Evolutionary conservation across 1,284 basidiomycete genomes (phyloP).

Genomic region (Leccinum fallax): DNA sequence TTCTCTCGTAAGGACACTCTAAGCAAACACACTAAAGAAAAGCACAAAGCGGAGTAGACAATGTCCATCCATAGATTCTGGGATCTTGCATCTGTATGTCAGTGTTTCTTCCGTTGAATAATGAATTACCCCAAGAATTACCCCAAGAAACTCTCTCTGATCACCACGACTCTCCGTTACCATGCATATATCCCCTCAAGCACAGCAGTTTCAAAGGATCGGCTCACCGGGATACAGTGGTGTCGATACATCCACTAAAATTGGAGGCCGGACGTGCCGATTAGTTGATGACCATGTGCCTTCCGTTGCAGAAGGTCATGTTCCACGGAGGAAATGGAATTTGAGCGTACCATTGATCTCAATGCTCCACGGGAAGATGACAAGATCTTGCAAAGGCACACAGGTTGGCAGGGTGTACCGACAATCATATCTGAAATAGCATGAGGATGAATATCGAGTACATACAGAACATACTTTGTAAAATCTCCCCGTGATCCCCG

Average conservation of each 20-base stretch:
- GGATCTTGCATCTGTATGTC: no score
- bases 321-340: neutral
- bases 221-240: no score
- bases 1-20: neutral
- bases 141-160: no score
- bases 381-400: conserved; percentile 7
- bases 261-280: neutral
- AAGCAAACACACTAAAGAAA: no score
- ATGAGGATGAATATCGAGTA: neutral
- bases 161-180: no score
- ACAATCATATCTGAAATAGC: neutral
- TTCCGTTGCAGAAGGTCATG: neutral
- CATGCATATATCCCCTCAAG: no score
- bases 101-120: no score
- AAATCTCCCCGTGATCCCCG: neutral
- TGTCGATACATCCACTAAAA: neutral
- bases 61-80: no score
- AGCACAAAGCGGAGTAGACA: no score
- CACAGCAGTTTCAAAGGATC: no score
- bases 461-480: neutral
- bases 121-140: no score
- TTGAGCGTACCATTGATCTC: neutral
- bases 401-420: neutral
- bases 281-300: neutral
- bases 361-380: conserved; percentile 2